These are phyloP conservation scores for Phytopythium mirpurense DNA, from an alignment of 352 stramenopile genomes.

Conservation along the genomic window DNA sequence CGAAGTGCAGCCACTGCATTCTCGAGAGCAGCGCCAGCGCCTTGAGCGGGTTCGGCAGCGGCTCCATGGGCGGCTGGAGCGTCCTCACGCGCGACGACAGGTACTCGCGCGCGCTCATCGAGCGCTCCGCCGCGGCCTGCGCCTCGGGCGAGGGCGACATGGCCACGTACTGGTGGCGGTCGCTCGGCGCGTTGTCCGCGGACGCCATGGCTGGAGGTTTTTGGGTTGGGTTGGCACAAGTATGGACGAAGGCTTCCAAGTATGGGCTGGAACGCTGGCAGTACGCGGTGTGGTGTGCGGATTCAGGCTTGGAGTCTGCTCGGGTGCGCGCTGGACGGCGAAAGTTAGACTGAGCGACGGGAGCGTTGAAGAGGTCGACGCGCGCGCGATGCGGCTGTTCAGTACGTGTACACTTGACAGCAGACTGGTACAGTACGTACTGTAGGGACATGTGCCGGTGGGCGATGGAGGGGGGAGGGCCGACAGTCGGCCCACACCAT, in stretches of 20 bases:
- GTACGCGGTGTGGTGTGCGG: too few species aligned
- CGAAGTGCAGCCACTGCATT: conserved; percentile 32
- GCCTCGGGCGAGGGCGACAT: conserved; percentile 6
- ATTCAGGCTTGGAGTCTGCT: not conserved
- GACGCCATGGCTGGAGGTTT: not conserved
- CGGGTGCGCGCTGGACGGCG: not conserved
- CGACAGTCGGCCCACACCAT: too few species aligned
- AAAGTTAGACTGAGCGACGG: not conserved
- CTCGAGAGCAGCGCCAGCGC: conserved; percentile 18
- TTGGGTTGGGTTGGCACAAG: too few species aligned
- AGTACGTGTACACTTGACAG: too few species aligned
- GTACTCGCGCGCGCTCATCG: conserved; percentile 28
- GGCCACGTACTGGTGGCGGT: conserved; percentile 4
- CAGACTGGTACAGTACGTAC: too few species aligned
- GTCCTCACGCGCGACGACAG: conserved; percentile 22
- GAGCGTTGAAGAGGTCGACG: too few species aligned
- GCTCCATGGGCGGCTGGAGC: conserved; percentile 29
- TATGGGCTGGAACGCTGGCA: too few species aligned
- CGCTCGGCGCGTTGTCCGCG: not conserved
- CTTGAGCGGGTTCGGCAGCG: conserved; percentile 23
- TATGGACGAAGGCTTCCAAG: too few species aligned
- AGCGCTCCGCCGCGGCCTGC: conserved; percentile 8
- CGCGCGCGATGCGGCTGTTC: too few species aligned
- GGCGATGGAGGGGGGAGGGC: too few species aligned
- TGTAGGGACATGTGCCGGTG: too few species aligned